Evolutionary conservation across 2,329 filamentous ascomycete genomes (phyloP), one percentile per base, ranked within the genome.

Genomic region (Clonostachys chloroleuca): DNA sequence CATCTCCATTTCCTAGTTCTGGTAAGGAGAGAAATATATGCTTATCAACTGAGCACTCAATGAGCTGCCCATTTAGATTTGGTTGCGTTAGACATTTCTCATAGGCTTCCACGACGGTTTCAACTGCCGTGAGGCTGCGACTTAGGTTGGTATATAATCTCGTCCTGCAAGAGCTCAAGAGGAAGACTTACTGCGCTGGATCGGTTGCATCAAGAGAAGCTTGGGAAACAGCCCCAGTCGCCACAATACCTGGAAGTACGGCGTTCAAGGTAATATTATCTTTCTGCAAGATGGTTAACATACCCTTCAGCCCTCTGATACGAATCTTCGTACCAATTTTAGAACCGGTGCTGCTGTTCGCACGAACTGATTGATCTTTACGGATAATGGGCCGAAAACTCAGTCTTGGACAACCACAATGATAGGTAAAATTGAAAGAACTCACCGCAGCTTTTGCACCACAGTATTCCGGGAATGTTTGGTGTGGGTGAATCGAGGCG

Each of bases 231-330:
- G 36, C 36, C 16, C 36, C 36, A 7, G 74, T 78, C 17, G 60
- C 59, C 35, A 77, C 68, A 34, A 70, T 67, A 3, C 73, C 74
- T 0, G 75, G 74, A 49, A 74, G 64, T 5, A 78, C 65, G 30
- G 61, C 64, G 52, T 77, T 77, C 54, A 78, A 64, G 14, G 61
- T 56, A 42, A 77, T 73, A 42, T 70, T 68, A 39, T 78, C 73
- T 52, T 76, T 75, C 44, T 59, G 33, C n/a, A 14, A 6, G 17
- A 39, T 9, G 8, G 34, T n/a, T 13, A 17, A 24, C 44, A 13
- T n/a, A 30, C 8, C 17, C 2, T 14, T 16, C 17, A 34, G 24
- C 18, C 16, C 16, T 13, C 18, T 8, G 17, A n/a, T 10, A 33
- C 13, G 39, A 34, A 30, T 14, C 36, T 39, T 13, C 51, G 41